A percentile compares a stretch with the other conserved stretches of the same genome.
phyloP scores from a whole-genome alignment of 768 basidiomycete species.

The Tylopilus sp. region DNA sequence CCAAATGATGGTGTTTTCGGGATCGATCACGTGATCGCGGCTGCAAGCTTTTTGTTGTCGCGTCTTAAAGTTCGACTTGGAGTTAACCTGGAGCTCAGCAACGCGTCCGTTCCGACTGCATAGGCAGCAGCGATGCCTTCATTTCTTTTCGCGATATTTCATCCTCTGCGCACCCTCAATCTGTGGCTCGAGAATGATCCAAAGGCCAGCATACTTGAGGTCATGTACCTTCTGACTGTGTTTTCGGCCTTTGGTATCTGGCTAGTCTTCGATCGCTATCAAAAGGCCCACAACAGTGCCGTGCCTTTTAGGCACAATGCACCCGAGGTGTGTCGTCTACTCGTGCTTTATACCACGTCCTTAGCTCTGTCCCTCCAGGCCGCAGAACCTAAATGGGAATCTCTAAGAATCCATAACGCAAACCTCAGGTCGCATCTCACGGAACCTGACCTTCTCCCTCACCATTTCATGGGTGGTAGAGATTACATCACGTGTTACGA shows the following conservation, averaged over 20 bases:
- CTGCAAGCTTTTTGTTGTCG: slow-evolving; percentile 1
- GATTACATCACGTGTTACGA: slow-evolving; percentile 90
- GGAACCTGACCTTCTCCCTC: slow-evolving; percentile 51
- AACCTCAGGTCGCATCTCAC: slow-evolving; percentile 62
- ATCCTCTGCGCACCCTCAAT: slow-evolving; percentile 51
- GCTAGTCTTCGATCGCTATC: slow-evolving; percentile 72
- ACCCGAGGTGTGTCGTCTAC: slow-evolving; percentile 49
- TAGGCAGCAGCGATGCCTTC: slow-evolving; percentile 25
- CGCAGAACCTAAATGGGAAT: slow-evolving; percentile 57
- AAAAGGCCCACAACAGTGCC: slow-evolving; percentile 69
- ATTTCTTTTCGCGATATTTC: slow-evolving; percentile 39
- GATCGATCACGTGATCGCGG: slow-evolving; percentile 20
- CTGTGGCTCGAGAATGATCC: slow-evolving; percentile 46
- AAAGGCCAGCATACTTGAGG: slow-evolving; percentile 51
- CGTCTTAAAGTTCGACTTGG: slow-evolving; percentile 5
- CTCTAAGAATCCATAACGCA: slow-evolving; percentile 52
- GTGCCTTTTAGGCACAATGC: slow-evolving; percentile 58
- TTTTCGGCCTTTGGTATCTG: slow-evolving; percentile 80
- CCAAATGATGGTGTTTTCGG: too few relatives aligned
- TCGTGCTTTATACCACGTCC: slow-evolving; percentile 1
- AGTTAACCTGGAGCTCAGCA: slow-evolving; percentile 3
- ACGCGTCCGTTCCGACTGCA: neutral
- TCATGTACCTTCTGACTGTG: slow-evolving; percentile 61
- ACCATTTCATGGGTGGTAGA: slow-evolving; percentile 41
- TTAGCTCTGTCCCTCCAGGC: slow-evolving; percentile 37